Base-by-base conservation (phyloP, 495 filamentous ascomycete genomes). In the Penicillium chermesinum region DNA sequence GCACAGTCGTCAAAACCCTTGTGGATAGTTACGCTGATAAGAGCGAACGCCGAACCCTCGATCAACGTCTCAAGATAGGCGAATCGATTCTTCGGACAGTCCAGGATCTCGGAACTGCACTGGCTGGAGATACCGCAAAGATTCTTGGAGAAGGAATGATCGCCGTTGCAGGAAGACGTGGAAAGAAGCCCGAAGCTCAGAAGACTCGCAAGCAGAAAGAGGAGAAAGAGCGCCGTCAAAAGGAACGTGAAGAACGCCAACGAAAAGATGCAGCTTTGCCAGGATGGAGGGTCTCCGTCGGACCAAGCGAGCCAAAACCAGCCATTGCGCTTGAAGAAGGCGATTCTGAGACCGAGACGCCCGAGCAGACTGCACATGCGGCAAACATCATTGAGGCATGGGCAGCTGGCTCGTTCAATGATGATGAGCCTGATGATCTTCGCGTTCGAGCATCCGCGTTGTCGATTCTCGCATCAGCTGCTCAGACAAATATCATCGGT, bases 391-490 rank as follows among this genome's bases (percentile, higher is more conserved):
- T 94, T 1, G 67, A 74, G 4, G 85, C 85, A 4, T 95, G 89
- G 89, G 79, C 83, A 43, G 75, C 76, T 35, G 85, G 78, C 42
- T 78, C 81, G 1, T 75, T 78, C 0, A 46, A 57, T 4, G 69
- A 73, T 40, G 59, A 65, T 17, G 63, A 72, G 18, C 72, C 77
- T 15, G 89, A 95, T 54, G 89, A 95, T 56, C 70, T 91, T 2
- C 76, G 89, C 12, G 75, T 90, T 32, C 81, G 89, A 5, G 75
- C 87, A 7, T 93, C 88, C 0, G 88, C 89, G 2, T 64, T 95
- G 1, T 86, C 85, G 4, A 78, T 95, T 14, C 71, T 93, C 15
- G 79, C 80, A 0, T 71, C 69, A 0, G 80, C 80, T 0, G 68
- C 90, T 1, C 84, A 89, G 61, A 81, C 78, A 0, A 85, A 87